Percentiles rank a stretch among this genome's conserved stretches.
phyloP scores from a whole-genome alignment of 805 yeast genomes.

The Jamesozyma piceae region DNA sequence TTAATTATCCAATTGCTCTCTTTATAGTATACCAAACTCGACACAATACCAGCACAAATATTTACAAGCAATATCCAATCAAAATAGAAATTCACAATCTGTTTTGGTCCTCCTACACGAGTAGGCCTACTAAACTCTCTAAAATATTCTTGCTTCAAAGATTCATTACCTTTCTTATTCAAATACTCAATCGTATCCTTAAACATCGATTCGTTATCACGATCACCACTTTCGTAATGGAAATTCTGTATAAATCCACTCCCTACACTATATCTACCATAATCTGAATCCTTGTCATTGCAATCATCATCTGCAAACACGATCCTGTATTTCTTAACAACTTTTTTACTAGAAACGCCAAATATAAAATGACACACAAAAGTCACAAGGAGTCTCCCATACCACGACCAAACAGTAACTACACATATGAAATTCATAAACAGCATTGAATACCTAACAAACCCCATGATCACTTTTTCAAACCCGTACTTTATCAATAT shows the following conservation, averaged over 20 bases:
- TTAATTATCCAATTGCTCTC: conserved; percentile 38
- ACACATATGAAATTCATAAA: not conserved
- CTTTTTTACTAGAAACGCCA: conserved; percentile 24
- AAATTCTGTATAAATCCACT: conserved; percentile 25
- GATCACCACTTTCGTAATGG: conserved; percentile 11
- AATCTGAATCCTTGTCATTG: conserved; percentile 32
- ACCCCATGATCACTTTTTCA: not conserved
- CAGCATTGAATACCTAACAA: not conserved
- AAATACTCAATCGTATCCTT: conserved; percentile 27
- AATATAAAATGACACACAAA: conserved; percentile 19
- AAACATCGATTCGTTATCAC: conserved; percentile 8
- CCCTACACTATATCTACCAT: conserved; percentile 27
- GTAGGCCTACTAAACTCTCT: conserved; percentile 14
- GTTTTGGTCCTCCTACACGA: conserved; percentile 21
- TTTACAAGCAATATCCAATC: conserved; percentile 28
- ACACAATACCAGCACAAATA: conserved; percentile 10
- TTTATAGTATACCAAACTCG: conserved; percentile 17
- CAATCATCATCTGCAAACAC: conserved; percentile 31
- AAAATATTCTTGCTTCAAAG: conserved; percentile 6
- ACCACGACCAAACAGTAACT: not conserved
- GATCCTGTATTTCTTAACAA: conserved; percentile 26
- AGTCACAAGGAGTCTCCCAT: not conserved
- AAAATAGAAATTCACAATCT: conserved; percentile 30
- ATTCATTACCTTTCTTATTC: conserved; percentile 7
- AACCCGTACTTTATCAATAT: not conserved